phyloP scores from a whole-genome alignment of 805 yeast genomes.

The Cyberlindnera japonica region DNA sequence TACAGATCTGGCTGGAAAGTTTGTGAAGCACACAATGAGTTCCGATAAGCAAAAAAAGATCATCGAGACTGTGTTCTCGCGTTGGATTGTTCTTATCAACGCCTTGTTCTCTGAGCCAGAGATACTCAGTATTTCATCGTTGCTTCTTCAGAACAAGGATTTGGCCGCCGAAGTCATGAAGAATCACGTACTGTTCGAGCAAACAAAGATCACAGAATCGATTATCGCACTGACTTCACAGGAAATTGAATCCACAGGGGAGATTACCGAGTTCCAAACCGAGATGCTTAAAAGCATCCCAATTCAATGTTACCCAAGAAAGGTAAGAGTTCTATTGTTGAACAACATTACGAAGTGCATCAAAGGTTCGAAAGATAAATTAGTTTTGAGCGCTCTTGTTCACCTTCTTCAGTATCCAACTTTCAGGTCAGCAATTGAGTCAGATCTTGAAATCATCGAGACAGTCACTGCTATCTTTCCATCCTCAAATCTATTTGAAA shows the following conservation, averaged over 20 bases:
- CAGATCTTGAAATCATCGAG: conserved; percentile 30
- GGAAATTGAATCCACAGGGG: conserved; percentile 5
- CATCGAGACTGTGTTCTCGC: conserved; percentile 32
- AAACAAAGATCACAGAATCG: conserved; percentile 33
- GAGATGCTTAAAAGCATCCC: conserved; percentile 37
- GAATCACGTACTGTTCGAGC: conserved; percentile 47
- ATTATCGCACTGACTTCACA: conserved; percentile 26
- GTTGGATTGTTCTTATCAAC: conserved; percentile 56
- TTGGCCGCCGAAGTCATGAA: conserved; percentile 28
- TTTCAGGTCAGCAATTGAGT: conserved; percentile 49
- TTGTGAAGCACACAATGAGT: conserved; percentile 26
- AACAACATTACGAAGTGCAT: conserved; percentile 22
- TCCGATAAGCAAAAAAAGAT: conserved; percentile 12
- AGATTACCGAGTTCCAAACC: conserved; percentile 3
- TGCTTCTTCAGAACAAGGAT: conserved; percentile 22
- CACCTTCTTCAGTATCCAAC: conserved; percentile 50
- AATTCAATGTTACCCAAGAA: conserved; percentile 43
- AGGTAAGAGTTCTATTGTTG: conserved; percentile 28
- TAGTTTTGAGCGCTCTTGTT: conserved; percentile 25
- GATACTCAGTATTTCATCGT: conserved; percentile 28
- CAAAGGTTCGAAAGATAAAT: conserved; percentile 4
- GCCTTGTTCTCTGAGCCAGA: conserved; percentile 30
- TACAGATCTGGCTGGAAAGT: conserved; percentile 16
- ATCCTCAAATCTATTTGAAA: conserved; percentile 30
- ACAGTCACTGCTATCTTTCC: conserved; percentile 18